A percentile compares a stretch with the other conserved stretches of the same genome.
Conservation (phyloP, 228 moss, liverwort and hornwort species). For the Sphagnum fallax region DNA sequence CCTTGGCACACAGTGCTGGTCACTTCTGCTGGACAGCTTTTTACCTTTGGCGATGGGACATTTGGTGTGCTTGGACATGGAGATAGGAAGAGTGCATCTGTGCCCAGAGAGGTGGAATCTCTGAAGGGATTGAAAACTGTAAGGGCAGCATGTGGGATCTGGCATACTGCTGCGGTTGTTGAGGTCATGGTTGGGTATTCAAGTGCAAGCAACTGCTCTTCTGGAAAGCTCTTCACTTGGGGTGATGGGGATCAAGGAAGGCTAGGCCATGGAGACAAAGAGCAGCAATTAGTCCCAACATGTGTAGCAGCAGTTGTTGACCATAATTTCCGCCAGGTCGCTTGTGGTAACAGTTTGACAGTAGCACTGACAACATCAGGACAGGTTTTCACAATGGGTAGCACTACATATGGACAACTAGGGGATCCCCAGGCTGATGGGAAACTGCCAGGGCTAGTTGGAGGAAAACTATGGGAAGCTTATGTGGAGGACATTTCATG, state of each 20-base stretch:
- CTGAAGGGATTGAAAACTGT: conserved; percentile 95
- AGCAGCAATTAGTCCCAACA: conserved; percentile 90
- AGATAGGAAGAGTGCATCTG: conserved; percentile 75
- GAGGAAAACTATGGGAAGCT: conserved; percentile 67
- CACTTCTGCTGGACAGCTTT: conserved; percentile 88
- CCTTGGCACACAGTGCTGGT: conserved; percentile 99
- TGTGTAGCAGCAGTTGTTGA: conserved; percentile 95
- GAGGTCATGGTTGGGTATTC: conserved; percentile 99
- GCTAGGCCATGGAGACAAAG: conserved; percentile 95
- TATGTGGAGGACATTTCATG: conserved; percentile 87
- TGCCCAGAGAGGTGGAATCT: conserved; percentile 92
- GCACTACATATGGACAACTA: conserved; percentile 78
- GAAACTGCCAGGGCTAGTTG: conserved; percentile 75
- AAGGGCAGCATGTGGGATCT: conserved; percentile 90
- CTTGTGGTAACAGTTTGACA: conserved; percentile 86
- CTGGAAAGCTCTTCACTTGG: conserved; percentile 99
- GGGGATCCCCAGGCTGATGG: conserved; percentile 92
- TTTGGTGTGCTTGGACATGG: conserved; percentile 97
- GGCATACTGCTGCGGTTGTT: conserved; percentile 98
- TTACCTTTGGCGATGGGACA: conserved; percentile 96
- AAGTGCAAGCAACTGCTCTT: conserved; percentile 67
- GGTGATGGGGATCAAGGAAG: conserved; percentile 95
- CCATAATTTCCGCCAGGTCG: conserved; percentile 89
- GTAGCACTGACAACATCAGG: conserved; percentile 90
- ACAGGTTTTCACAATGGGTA: conserved; percentile 96